Conservation (phyloP, 2,329 filamentous ascomycete species). For the Pyrenophora tritici-repentis region DNA sequence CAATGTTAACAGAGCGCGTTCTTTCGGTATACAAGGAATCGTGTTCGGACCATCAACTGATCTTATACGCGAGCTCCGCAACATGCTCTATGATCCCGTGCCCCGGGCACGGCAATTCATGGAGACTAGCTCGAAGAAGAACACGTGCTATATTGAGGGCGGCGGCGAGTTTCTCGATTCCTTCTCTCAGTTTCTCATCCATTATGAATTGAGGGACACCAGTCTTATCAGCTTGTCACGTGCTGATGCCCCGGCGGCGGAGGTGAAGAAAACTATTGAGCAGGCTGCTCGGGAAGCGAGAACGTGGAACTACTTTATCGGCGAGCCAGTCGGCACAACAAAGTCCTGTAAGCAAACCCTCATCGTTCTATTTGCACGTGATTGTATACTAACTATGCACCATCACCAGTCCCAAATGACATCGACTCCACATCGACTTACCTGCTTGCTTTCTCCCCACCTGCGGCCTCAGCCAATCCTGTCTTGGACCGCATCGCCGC, state of each 20-base stretch:
- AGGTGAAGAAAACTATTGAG: constrained; percentile 9
- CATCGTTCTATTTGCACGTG: not conserved
- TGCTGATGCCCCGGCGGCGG: not conserved
- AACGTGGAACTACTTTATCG: constrained; percentile 38
- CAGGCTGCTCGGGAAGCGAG: constrained; percentile 6
- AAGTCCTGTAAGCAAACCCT: constrained; percentile 11
- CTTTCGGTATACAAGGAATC: constrained; percentile 38
- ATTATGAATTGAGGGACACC: constrained; percentile 25
- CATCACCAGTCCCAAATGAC: constrained; percentile 36
- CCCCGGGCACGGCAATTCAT: constrained; percentile 26
- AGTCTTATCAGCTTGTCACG: constrained; percentile 13
- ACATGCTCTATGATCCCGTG: constrained; percentile 27
- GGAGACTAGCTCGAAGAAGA: constrained; percentile 16
- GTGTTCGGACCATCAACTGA: constrained; percentile 20
- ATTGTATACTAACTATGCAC: not conserved
- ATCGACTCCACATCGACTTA: constrained; percentile 44
- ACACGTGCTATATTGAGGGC: constrained; percentile 25
- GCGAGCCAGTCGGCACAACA: constrained; percentile 14
- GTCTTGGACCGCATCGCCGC: constrained; percentile 21
- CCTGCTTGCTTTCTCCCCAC: constrained; percentile 29
- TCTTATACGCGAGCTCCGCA: constrained; percentile 18
- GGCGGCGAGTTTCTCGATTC: constrained; percentile 31
- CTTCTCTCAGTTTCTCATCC: constrained; percentile 38
- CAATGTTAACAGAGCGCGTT: constrained; percentile 15
- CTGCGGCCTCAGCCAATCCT: not conserved